A percentile compares a stretch with the other conserved stretches of the same genome.
These are phyloP conservation scores for Suillus luteus DNA, from an alignment of 768 basidiomycete genomes.

Conservation along the genomic window DNA sequence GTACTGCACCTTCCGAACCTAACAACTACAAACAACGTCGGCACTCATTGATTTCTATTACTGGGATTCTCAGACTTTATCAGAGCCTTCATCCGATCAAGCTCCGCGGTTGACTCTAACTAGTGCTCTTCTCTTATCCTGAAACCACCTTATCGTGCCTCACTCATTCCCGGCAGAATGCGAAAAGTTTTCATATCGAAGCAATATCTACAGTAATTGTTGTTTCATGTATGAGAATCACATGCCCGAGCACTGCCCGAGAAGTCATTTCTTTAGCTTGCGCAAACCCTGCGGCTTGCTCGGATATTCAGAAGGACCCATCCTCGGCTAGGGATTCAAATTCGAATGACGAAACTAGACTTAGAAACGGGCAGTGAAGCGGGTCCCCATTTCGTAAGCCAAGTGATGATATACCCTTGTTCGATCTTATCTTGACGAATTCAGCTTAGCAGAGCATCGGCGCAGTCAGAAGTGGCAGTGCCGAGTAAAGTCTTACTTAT, in stretches of 20 bases:
- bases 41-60: not conserved
- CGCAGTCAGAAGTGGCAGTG: slow-evolving; percentile 27
- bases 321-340: not conserved
- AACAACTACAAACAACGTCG: not conserved
- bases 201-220: not conserved
- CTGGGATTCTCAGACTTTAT: not conserved
- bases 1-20: not conserved
- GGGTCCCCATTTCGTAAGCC: not conserved
- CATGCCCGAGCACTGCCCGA: slow-evolving; percentile 9
- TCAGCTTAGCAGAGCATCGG: not conserved
- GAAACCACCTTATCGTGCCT: not conserved
- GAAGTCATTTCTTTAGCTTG: not conserved
- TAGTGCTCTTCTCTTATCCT: not conserved
- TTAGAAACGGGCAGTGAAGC: not conserved
- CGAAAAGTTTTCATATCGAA: not conserved
- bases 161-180: slow-evolving; percentile 1
- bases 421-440: slow-evolving; percentile 1
- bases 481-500: slow-evolving; percentile 14
- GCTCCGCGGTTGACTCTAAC: slow-evolving; percentile 2
- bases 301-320: slow-evolving; percentile 4
- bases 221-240: not conserved
- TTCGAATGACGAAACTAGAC: not conserved
- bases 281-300: not conserved
- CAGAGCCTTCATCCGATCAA: not conserved
- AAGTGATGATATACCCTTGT: not conserved